Evolutionary conservation across 495 filamentous ascomycete species (phyloP).

Genomic region (Bryoglossum gracile): DNA sequence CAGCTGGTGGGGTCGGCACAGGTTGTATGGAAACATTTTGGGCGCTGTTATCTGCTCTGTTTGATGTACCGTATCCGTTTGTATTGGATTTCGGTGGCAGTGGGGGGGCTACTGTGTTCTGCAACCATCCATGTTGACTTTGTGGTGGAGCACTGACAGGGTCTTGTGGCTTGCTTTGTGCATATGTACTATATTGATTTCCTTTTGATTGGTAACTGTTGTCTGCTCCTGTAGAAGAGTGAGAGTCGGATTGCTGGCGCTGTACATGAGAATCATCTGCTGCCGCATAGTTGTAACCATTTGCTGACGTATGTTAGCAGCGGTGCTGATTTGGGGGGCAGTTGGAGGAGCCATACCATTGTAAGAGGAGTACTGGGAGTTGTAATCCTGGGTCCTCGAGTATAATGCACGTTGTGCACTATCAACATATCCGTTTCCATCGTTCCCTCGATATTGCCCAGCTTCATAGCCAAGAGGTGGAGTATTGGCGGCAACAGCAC

Average conservation of each 20-base stretch:
- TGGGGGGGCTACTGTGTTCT: not conserved
- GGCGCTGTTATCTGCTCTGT: not conserved
- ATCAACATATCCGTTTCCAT: constrained; percentile 16
- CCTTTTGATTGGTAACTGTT: constrained; percentile 11
- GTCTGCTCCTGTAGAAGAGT: constrained; percentile 42
- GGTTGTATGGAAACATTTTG: not conserved
- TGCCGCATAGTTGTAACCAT: constrained; percentile 21
- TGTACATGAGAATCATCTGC: constrained; percentile 20
- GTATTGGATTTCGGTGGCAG: not conserved
- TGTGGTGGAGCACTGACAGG: not conserved
- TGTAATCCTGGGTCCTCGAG: constrained; percentile 9
- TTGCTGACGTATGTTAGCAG: constrained; percentile 11
- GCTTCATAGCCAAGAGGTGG: constrained; percentile 11
- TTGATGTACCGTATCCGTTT: not conserved
- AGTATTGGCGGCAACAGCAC: not conserved
- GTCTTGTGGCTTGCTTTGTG: constrained; percentile 1
- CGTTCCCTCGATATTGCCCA: constrained; percentile 11
- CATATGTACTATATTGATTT: constrained; percentile 1
- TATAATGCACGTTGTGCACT: constrained; percentile 18
- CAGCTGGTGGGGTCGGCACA: not conserved
- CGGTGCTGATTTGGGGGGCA: not conserved
- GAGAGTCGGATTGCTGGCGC: constrained; percentile 38
- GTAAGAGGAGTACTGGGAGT: constrained; percentile 5
- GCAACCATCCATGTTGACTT: constrained; percentile 1
- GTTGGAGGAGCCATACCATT: constrained; percentile 4